Percentiles rank a stretch among this genome's conserved stretches.
These are phyloP conservation scores for Metschnikowia koreensis DNA, from an alignment of 805 yeast genomes.

Conservation along the genomic window DNA sequence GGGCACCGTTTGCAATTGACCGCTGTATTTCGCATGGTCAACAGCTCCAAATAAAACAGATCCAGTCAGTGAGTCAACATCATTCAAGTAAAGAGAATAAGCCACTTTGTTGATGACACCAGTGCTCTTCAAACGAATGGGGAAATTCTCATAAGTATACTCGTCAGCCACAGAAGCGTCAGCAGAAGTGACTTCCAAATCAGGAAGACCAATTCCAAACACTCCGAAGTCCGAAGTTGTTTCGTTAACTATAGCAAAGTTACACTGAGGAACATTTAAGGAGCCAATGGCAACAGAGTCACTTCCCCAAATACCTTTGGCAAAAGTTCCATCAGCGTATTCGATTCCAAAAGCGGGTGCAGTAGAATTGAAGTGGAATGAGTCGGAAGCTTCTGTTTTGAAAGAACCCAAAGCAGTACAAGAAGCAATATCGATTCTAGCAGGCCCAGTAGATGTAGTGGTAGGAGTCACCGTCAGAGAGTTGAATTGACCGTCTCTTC, in stretches of 20 bases:
- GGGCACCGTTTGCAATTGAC: constrained; percentile 33
- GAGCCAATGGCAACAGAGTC: constrained; percentile 59
- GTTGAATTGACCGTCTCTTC: too few relatives aligned
- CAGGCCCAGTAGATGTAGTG: not conserved
- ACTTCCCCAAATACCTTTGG: constrained; percentile 53
- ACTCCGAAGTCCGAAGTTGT: constrained; percentile 68
- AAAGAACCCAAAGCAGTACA: constrained; percentile 50
- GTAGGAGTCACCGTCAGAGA: not conserved
- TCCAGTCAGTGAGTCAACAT: constrained; percentile 19
- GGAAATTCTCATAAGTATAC: constrained; percentile 50
- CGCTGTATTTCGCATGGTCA: constrained; percentile 13
- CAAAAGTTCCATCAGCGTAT: constrained; percentile 49
- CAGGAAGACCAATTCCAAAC: constrained; percentile 67
- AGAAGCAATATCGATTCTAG: constrained; percentile 14
- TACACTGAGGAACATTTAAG: constrained; percentile 45
- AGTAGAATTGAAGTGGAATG: constrained; percentile 42
- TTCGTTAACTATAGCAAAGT: constrained; percentile 71
- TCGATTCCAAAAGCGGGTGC: constrained; percentile 38
- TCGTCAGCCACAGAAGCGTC: not conserved
- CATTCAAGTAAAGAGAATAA: constrained; percentile 58
- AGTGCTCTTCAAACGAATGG: constrained; percentile 52
- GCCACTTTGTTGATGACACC: constrained; percentile 55
- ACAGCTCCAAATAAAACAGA: constrained; percentile 24
- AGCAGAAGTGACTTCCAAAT: constrained; percentile 65
- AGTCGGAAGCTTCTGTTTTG: constrained; percentile 34